Conservation (phyloP, 1,139 yeast species). For the Suhomyces coccinellae region DNA sequence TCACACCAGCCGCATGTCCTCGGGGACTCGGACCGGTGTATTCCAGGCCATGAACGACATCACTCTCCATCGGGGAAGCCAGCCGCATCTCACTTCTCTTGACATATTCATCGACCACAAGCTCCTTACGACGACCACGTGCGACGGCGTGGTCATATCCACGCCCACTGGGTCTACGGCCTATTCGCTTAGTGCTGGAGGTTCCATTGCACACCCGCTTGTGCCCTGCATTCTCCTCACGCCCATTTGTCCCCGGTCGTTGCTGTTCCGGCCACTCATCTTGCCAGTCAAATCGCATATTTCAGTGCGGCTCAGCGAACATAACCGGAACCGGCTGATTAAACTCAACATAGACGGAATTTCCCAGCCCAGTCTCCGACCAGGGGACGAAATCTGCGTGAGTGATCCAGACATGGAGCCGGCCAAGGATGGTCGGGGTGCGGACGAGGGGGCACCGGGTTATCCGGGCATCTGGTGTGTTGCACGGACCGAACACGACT, state of each 20-base stretch:
- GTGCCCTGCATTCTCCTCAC: slow-evolving; percentile 82
- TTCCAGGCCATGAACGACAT: slow-evolving; percentile 90
- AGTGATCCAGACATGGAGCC: slow-evolving; percentile 29
- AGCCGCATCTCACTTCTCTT: slow-evolving; percentile 80
- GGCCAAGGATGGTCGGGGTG: slow-evolving; percentile 11
- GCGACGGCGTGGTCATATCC: slow-evolving; percentile 82
- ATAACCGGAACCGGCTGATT: slow-evolving; percentile 42
- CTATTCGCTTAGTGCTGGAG: slow-evolving; percentile 86
- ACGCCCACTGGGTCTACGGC: slow-evolving; percentile 98
- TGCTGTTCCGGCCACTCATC: slow-evolving; percentile 82
- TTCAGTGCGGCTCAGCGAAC: slow-evolving; percentile 61
- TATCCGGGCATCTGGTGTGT: slow-evolving; percentile 68
- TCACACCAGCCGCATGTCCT: not conserved
- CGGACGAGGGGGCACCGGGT: slow-evolving; percentile 39
- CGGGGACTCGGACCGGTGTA: slow-evolving; percentile 15
- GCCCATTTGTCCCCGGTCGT: slow-evolving; percentile 87
- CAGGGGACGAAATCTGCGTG: slow-evolving; percentile 80
- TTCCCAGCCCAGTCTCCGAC: slow-evolving; percentile 62
- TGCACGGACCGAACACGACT: slow-evolving; percentile 77
- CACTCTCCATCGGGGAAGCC: slow-evolving; percentile 81
- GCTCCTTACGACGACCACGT: slow-evolving; percentile 83
- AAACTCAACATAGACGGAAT: slow-evolving; percentile 80
- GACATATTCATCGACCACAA: slow-evolving; percentile 82
- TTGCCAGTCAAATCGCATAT: slow-evolving; percentile 75
- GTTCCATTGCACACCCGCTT: slow-evolving; percentile 86